Evolutionary conservation across 352 stramenopile genomes (phyloP).

Genomic region (Globisporangium paroecandrum): DNA sequence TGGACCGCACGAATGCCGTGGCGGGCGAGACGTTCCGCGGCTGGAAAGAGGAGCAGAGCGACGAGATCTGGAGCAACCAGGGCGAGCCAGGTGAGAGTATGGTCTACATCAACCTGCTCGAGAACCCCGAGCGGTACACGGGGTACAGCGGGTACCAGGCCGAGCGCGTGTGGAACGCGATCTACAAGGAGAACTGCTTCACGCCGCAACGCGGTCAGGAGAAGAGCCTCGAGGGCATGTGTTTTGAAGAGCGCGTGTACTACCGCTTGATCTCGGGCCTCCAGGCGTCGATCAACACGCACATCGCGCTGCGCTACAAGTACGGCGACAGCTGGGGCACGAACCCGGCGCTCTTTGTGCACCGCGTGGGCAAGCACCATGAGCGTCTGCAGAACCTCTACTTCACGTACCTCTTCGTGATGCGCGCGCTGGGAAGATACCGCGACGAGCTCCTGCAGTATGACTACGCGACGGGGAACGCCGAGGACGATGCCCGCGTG

Average conservation of each 20-base stretch:
- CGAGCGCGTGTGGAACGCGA: conserved; percentile 94
- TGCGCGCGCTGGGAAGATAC: conserved; percentile 94
- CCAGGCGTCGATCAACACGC: conserved; percentile 95
- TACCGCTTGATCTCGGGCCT: conserved; percentile 96
- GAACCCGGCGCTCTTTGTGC: conserved; percentile 80
- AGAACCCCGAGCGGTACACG: conserved; percentile 98
- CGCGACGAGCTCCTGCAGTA: conserved; percentile 91
- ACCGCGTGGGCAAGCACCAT: conserved; percentile 89
- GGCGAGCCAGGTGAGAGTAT: conserved; percentile 59
- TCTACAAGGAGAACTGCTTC: conserved; percentile 99
- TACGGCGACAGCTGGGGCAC: conserved; percentile 61
- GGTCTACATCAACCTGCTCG: conserved; percentile 94
- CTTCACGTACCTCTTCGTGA: conserved; percentile 97
- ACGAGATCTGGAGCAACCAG: conserved; percentile 62
- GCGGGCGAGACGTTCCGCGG: conserved; percentile 52
- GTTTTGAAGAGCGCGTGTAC: conserved; percentile 94
- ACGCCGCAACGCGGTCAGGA: conserved; percentile 41
- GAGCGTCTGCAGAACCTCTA: conserved; percentile 98
- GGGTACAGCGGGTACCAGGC: conserved; percentile 93
- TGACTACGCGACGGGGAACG: conserved; percentile 94
- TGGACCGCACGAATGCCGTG: conserved; percentile 71
- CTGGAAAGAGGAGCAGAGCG: conserved; percentile 61
- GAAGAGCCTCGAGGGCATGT: conserved; percentile 69
- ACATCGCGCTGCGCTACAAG: conserved; percentile 89
- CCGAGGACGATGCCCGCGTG: conserved; percentile 72